A percentile compares a stretch with the other conserved stretches of the same genome.
Conservation (phyloP, 108 stramenopile species). For the Thalassiosira profunda region DNA sequence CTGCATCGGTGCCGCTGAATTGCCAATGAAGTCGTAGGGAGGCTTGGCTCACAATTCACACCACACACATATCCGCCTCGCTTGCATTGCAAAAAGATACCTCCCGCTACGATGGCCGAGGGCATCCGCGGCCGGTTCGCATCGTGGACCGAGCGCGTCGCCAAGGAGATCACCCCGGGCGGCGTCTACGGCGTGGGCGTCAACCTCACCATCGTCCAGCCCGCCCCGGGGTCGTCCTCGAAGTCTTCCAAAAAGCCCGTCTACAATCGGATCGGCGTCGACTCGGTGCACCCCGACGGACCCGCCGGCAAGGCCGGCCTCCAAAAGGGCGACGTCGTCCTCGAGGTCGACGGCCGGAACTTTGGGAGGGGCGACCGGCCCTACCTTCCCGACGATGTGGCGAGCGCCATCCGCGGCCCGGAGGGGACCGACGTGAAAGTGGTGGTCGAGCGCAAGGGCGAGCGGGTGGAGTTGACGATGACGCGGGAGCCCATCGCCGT, state of each 20-base stretch:
- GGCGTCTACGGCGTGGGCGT: constrained; percentile 13
- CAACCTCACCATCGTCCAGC: constrained; percentile 1
- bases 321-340: constrained; percentile 57
- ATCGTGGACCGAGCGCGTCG: constrained; percentile 44
- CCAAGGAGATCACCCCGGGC: no score
- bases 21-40: no score
- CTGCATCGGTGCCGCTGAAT: no score
- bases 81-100: no score
- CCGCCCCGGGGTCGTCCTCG: no score
- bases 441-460: constrained; percentile 58
- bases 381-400: constrained; percentile 70
- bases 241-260: background rate
- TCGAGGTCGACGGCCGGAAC: constrained; percentile 64
- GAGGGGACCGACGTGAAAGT: constrained; percentile 69
- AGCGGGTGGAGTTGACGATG: constrained; percentile 67
- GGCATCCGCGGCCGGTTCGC: constrained; percentile 38
- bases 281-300: constrained; percentile 62
- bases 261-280: constrained; percentile 3
- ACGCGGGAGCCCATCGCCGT: constrained; percentile 79
- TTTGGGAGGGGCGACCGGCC: constrained; percentile 39
- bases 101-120: constrained; percentile 10
- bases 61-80: no score
- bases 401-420: constrained; percentile 66
- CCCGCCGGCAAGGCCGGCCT: constrained; percentile 74
- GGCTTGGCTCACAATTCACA: no score